phyloP scores from a whole-genome alignment of 768 basidiomycete species.

The Mycena olivaceomarginata region DNA sequence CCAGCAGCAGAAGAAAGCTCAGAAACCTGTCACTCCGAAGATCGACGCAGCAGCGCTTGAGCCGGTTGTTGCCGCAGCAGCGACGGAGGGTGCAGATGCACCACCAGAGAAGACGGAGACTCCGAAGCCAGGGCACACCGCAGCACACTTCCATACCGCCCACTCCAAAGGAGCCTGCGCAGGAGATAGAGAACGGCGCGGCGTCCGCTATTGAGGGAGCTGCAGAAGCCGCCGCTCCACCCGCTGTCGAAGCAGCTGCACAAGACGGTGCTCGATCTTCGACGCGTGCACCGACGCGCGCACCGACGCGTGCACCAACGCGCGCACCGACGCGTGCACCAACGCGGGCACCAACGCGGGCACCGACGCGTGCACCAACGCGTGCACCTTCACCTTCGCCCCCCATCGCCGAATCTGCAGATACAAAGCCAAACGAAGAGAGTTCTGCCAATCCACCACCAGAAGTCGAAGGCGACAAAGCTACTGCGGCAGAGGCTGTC shows the following conservation, averaged over 20 bases:
- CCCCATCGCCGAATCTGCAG: constrained; percentile 2
- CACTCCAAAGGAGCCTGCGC: constrained; percentile 13
- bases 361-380: no score
- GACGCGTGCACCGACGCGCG: neutral
- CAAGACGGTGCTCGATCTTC: neutral
- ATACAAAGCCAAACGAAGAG: constrained; percentile 6
- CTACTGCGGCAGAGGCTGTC: neutral
- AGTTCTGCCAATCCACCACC: constrained; percentile 18
- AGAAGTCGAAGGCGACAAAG: constrained; percentile 11
- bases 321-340: no score
- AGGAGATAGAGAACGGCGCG: constrained; percentile 12
- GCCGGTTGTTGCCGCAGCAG: constrained; percentile 14
- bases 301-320: no score
- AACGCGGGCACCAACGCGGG: no score
- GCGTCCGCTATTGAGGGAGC: neutral
- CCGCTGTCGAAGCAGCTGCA: neutral
- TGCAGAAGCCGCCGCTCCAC: constrained; percentile 3
- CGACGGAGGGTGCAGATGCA: constrained; percentile 6
- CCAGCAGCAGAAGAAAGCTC: constrained; percentile 9
- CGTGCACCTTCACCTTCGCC: constrained; percentile 1
- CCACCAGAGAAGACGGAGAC: neutral
- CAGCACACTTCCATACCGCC: constrained; percentile 7
- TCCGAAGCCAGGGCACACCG: neutral
- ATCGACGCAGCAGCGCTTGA: constrained; percentile 17
- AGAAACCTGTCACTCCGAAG: constrained; percentile 22